phyloP scores from a whole-genome alignment of 495 filamentous ascomycete species.

The Hypoxylon trugodes region DNA sequence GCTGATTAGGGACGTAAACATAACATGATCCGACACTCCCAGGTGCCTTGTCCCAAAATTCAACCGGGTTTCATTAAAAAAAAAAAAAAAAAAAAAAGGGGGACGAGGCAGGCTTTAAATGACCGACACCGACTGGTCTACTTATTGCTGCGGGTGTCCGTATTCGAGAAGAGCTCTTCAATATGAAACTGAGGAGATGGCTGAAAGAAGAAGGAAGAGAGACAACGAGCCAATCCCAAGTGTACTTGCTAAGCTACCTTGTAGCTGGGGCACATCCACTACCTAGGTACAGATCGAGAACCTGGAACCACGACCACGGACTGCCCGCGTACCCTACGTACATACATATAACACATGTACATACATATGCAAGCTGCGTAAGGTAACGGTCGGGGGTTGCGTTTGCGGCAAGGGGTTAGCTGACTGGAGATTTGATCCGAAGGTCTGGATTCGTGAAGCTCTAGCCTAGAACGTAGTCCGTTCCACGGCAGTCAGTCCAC shows the following conservation, averaged over 20 bases:
- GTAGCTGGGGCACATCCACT: too few relatives aligned
- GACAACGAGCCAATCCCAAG: constrained; percentile 12
- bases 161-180: background rate
- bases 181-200: constrained; percentile 8
- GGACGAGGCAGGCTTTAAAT: background rate
- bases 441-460: constrained; percentile 23
- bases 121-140: background rate
- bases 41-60: too few relatives aligned
- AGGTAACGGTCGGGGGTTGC: constrained; percentile 28
- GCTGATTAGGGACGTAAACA: too few relatives aligned
- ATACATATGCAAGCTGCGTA: constrained; percentile 33
- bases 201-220: background rate
- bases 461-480: constrained; percentile 37
- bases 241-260: too few relatives aligned
- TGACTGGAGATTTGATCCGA: constrained; percentile 16
- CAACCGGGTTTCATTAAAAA: too few relatives aligned
- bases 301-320: constrained; percentile 7
- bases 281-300: constrained; percentile 18
- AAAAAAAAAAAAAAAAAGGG: too few relatives aligned
- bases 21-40: too few relatives aligned
- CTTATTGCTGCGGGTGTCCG: background rate
- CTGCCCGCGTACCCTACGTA: constrained; percentile 8
- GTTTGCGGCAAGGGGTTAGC: constrained; percentile 27
- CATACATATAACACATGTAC: constrained; percentile 12
- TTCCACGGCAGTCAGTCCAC: constrained; percentile 38